phyloP scores from a whole-genome alignment of 805 yeast genomes.

The Pichia eremophila region DNA sequence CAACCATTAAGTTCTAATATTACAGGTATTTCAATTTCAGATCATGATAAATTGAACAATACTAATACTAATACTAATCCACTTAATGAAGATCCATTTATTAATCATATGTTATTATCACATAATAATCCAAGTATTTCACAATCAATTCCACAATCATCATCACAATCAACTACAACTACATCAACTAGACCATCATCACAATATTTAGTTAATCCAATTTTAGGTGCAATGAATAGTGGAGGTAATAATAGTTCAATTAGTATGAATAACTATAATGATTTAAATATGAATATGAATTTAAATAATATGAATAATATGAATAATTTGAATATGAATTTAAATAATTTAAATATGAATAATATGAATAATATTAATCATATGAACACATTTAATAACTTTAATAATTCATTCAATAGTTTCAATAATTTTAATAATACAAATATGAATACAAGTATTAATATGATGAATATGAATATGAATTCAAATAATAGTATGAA shows the following conservation, averaged over 20 bases:
- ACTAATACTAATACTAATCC: too few relatives aligned
- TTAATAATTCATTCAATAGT: neutral
- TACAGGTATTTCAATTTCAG: constrained; percentile 2
- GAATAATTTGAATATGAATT: neutral
- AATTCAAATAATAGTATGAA: neutral
- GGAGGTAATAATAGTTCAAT: neutral
- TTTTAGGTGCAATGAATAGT: constrained; percentile 5
- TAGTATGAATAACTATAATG: neutral
- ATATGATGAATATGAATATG: neutral
- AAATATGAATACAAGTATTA: neutral
- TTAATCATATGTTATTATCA: neutral
- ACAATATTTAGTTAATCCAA: constrained; percentile 3
- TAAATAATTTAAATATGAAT: neutral
- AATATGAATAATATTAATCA: neutral
- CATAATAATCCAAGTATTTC: neutral
- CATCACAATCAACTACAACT: neutral
- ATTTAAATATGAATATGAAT: neutral
- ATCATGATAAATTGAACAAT: too few relatives aligned
- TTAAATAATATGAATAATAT: neutral
- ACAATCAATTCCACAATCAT: neutral
- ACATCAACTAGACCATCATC: constrained; percentile 1
- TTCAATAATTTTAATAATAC: neutral
- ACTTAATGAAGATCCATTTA: neutral
- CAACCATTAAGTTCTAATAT: constrained; percentile 1
- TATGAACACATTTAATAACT: neutral